Percentiles rank a stretch among this genome's conserved stretches.
Conservation (phyloP, 495 filamentous ascomycete species). For the Rostrohypoxylon terebratum region DNA sequence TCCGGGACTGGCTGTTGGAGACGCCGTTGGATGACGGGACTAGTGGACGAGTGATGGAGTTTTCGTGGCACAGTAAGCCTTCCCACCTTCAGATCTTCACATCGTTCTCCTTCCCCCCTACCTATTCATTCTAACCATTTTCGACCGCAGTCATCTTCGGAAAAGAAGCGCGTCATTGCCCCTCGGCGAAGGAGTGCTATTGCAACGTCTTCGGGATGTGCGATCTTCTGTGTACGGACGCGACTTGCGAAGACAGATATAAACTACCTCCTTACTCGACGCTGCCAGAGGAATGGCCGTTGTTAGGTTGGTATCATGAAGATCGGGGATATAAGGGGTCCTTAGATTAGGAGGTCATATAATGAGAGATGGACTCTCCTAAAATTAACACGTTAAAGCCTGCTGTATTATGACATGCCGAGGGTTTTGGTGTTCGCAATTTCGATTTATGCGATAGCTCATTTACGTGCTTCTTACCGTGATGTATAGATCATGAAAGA, state of each 20-base stretch:
- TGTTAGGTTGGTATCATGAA: constrained; percentile 51
- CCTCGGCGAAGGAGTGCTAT: constrained; percentile 67
- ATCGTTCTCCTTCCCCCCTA: not conserved
- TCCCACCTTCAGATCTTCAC: not conserved
- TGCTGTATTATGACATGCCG: not conserved
- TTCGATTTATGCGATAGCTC: not conserved
- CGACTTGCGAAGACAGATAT: constrained; percentile 50
- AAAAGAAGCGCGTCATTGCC: constrained; percentile 66
- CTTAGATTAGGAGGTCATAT: not conserved
- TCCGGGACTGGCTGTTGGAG: constrained; percentile 69
- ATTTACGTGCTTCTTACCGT: not conserved
- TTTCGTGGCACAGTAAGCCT: constrained; percentile 77
- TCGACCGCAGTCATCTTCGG: constrained; percentile 55
- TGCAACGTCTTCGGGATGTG: constrained; percentile 74
- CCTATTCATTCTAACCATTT: constrained; percentile 9
- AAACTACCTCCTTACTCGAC: constrained; percentile 47
- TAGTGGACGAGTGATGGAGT: constrained; percentile 76
- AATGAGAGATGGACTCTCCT: not conserved
- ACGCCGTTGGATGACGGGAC: constrained; percentile 68
- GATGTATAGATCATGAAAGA: not conserved
- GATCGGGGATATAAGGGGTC: constrained; percentile 35
- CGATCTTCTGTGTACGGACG: constrained; percentile 53
- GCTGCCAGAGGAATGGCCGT: constrained; percentile 55
- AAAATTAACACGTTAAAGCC: not conserved
- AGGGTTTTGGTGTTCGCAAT: not conserved